Conservation (phyloP, 441 rosid species). For the Omphalea diandra region DNA sequence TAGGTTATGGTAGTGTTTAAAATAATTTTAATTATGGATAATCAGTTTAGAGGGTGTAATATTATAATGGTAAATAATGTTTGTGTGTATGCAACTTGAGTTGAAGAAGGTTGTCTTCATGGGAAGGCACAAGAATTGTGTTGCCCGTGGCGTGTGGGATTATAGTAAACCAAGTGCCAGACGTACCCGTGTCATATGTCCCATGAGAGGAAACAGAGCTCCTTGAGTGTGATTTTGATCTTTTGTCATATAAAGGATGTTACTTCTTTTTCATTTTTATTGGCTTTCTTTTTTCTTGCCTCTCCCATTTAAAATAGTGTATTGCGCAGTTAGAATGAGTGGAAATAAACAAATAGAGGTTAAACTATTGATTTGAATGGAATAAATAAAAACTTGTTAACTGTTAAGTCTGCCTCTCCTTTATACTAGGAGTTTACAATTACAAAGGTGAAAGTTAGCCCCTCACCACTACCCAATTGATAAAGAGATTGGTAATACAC, state of each 20-base stretch:
- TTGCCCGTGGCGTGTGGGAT: slow-evolving; percentile 82
- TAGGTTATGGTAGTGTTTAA: background rate
- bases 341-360: background rate
- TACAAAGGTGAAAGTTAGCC: too few species aligned
- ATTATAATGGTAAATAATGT: slow-evolving; percentile 17
- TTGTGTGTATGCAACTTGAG: slow-evolving; percentile 6
- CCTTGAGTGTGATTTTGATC: slow-evolving; percentile 11
- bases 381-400: background rate
- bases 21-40: background rate
- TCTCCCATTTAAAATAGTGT: background rate
- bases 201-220: slow-evolving; percentile 14
- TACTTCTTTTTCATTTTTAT: background rate
- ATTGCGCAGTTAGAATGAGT: background rate
- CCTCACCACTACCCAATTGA: too few species aligned
- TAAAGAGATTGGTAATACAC: too few species aligned
- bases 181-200: slow-evolving; percentile 40
- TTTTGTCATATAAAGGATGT: slow-evolving; percentile 13
- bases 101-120: slow-evolving; percentile 26
- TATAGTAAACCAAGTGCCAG: slow-evolving; percentile 24
- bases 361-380: background rate
- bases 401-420: background rate
- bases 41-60: slow-evolving; percentile 8
- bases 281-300: background rate
- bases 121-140: slow-evolving; percentile 82
- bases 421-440: too few species aligned